Evolutionary conservation across 129 eudicot species (phyloP), one percentile per base, ranked within the genome.

Genomic region (Helianthus annuus): DNA sequence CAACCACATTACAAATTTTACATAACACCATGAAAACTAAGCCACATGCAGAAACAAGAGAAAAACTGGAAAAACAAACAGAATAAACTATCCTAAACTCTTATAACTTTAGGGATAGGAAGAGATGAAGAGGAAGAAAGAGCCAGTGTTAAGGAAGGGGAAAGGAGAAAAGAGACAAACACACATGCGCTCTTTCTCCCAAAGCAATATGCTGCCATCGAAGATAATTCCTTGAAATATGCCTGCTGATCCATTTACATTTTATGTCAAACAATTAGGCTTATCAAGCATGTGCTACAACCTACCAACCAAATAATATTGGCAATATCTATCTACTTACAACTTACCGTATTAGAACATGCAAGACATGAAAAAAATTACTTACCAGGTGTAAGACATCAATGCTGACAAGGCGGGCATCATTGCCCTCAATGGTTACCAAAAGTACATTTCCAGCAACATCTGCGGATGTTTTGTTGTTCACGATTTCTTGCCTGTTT

Each of bases 161-260:
- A 76, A 92, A 81, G 91, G 91, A 85, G 88, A 89, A 92, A 73
- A 85, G 85, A 92, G 83, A 93, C 96, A 89, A 89, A 93, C 96
- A 93, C 95, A 87, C 98, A 85, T 83, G 87, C 79, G 96, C 96
- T 87, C 91, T 92, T 89, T 89, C 95, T 73, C 90, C 87, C 85
- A 79, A 87, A 83, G 95, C 95, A 89, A 67, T 87, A 87, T 85
- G 98, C 98, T 93, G 85, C 98, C 98, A 93, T 82, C 68, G 96
- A 81, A 83, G 95, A 83, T 82, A 80, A 79, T 71, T 93, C 98
- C 96, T 93, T 89, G 90, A 81, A 62, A 92, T 77, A 72, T 56
- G 83, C 98, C 98, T 93, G 98, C 98, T 87, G 89, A 93, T 93
- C 85, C 92, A 85, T 87, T 84, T 81, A 87, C 85, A 82, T 84